Evolutionary conservation across 805 yeast species (phyloP).

Genomic region (Ogataea trehaloabstinens): DNA sequence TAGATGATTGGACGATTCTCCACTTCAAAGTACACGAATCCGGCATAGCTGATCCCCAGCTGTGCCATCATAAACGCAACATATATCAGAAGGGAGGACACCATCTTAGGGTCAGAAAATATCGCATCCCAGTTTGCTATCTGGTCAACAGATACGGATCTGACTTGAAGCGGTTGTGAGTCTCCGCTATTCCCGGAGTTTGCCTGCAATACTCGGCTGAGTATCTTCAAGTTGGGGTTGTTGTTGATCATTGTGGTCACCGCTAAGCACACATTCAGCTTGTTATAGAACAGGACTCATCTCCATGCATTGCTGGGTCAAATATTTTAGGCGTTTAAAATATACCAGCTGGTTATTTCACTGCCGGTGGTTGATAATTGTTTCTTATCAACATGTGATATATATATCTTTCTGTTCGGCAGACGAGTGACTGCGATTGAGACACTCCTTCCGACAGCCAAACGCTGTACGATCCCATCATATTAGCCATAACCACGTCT

Average conservation of each 20-base stretch:
- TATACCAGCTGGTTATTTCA: not conserved
- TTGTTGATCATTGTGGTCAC: slow-evolving; percentile 1
- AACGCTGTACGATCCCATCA: slow-evolving; percentile 82
- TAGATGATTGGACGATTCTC: slow-evolving; percentile 23
- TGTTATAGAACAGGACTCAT: no score
- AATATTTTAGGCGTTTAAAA: not conserved
- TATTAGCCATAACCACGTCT: slow-evolving; percentile 89
- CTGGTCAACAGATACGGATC: slow-evolving; percentile 15
- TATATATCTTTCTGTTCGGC: slow-evolving; percentile 48
- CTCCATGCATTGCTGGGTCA: not conserved
- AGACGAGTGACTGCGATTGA: slow-evolving; percentile 47
- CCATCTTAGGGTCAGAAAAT: slow-evolving; percentile 20
- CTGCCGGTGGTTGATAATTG: slow-evolving; percentile 1
- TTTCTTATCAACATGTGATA: slow-evolving; percentile 11
- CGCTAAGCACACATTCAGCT: no score
- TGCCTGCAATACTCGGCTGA: slow-evolving; percentile 10
- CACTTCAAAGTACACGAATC: slow-evolving; percentile 26
- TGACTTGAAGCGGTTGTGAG: slow-evolving; percentile 6
- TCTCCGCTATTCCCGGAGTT: slow-evolving; percentile 1
- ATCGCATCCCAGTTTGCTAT: slow-evolving; percentile 28
- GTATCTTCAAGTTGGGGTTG: slow-evolving; percentile 9
- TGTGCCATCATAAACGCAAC: slow-evolving; percentile 26
- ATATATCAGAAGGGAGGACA: slow-evolving; percentile 19
- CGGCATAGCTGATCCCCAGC: slow-evolving; percentile 26
- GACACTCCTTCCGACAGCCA: slow-evolving; percentile 84